Percentiles rank a stretch among this genome's conserved stretches.
Evolutionary conservation across 2,329 filamentous ascomycete genomes (phyloP).

Genomic region (Aspergillus vadensis): DNA sequence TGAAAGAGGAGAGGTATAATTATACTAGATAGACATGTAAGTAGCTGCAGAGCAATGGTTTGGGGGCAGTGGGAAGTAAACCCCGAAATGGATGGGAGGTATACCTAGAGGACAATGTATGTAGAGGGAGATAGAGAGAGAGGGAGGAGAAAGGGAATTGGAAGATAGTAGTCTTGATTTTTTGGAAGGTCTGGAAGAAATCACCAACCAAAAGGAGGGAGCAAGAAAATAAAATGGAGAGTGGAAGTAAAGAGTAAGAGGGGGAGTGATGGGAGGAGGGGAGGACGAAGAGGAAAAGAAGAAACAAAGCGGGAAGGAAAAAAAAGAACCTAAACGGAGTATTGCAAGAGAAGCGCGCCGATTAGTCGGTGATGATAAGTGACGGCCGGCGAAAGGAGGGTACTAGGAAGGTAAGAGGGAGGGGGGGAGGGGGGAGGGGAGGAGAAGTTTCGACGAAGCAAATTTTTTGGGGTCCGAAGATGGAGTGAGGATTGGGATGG

Average conservation of each 20-base stretch:
- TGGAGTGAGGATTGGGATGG: background rate
- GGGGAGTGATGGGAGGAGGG: slow-evolving; percentile 5
- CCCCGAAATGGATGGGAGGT: slow-evolving; percentile 13
- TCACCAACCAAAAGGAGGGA: slow-evolving; percentile 4
- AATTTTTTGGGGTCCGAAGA: slow-evolving; percentile 8
- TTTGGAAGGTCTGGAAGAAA: background rate
- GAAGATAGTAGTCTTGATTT: slow-evolving; percentile 4
- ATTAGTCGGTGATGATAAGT: slow-evolving; percentile 7
- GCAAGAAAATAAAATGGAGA: slow-evolving; percentile 10
- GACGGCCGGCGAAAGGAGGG: slow-evolving; percentile 2
- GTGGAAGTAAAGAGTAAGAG: background rate
- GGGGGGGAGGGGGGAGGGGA: slow-evolving; percentile 4
- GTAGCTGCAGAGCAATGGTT: slow-evolving; percentile 9
- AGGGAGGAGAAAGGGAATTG: slow-evolving; percentile 12
- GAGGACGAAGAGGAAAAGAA: slow-evolving; percentile 8
- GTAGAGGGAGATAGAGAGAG: slow-evolving; percentile 2
- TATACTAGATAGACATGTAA: slow-evolving; percentile 9
- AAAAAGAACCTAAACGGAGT: slow-evolving; percentile 11
- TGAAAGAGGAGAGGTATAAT: slow-evolving; percentile 18
- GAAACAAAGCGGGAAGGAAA: slow-evolving; percentile 10
- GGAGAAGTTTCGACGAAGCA: background rate
- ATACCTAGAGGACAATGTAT: slow-evolving; percentile 7
- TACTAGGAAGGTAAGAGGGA: background rate
- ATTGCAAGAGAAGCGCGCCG: background rate
- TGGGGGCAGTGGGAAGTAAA: slow-evolving; percentile 18